phyloP scores from a whole-genome alignment of 177 flowering plant genomes.

The Vitis hybrid region DNA sequence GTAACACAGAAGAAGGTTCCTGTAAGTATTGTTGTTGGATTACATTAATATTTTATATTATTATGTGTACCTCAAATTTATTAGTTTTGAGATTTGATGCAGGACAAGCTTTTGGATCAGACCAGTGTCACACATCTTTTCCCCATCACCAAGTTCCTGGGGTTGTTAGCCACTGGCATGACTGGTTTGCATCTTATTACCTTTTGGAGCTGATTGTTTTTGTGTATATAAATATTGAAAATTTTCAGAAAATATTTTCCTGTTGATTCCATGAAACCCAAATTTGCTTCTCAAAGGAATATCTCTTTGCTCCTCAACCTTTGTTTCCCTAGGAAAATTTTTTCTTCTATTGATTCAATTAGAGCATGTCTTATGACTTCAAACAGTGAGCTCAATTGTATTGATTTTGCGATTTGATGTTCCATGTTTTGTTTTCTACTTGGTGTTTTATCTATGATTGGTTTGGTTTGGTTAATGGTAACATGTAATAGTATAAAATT shows the following conservation, averaged over 20 bases:
- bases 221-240: not conserved
- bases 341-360: not conserved
- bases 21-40: slow-evolving; percentile 37
- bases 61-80: not conserved
- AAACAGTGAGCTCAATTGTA: no score
- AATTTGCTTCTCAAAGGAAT: no score
- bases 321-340: not conserved
- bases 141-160: slow-evolving; percentile 80
- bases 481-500: not conserved
- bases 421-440: not conserved
- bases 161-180: slow-evolving; percentile 91
- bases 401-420: no score
- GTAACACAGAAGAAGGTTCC: slow-evolving; percentile 95
- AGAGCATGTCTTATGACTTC: no score
- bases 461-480: no score
- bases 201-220: not conserved
- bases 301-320: not conserved
- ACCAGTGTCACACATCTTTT: slow-evolving; percentile 90
- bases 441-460: not conserved
- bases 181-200: slow-evolving; percentile 53
- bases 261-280: no score
- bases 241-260: not conserved
- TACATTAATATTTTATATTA: not conserved
- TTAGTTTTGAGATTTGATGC: slow-evolving; percentile 15
- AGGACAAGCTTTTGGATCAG: slow-evolving; percentile 99